Evolutionary conservation across 495 filamentous ascomycete genomes (phyloP).

Genomic region (Barbatosphaeria neglecta): DNA sequence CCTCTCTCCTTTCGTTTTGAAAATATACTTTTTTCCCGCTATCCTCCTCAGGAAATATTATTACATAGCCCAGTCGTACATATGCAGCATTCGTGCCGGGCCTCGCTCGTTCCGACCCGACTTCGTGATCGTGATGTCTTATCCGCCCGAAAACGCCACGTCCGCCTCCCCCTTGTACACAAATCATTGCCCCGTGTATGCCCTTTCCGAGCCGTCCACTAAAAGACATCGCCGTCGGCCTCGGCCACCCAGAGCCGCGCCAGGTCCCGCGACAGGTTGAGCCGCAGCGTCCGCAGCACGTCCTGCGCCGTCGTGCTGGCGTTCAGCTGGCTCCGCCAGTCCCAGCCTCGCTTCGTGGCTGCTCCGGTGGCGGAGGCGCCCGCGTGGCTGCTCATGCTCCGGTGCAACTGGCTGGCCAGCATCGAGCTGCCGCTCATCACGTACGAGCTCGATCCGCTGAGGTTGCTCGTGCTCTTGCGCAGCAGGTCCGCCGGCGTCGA

Average conservation of each 20-base stretch:
- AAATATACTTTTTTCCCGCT: no score
- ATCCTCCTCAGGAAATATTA: no score
- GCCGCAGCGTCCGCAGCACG: conserved; percentile 57
- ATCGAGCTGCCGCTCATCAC: conserved; percentile 57
- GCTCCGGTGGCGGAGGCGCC: conserved; percentile 21
- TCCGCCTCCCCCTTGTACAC: background rate
- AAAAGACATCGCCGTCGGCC: conserved; percentile 28
- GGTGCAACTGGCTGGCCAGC: conserved; percentile 50
- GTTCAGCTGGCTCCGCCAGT: conserved; percentile 62
- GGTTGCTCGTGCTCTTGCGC: conserved; percentile 50
- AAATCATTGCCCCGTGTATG: no score
- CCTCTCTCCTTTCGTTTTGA: no score
- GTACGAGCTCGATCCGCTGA: conserved; percentile 33
- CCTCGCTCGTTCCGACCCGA: no score
- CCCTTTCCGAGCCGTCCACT: background rate
- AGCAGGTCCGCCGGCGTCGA: conserved; percentile 51
- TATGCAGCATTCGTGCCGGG: no score
- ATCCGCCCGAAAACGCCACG: background rate
- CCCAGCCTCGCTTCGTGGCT: conserved; percentile 58
- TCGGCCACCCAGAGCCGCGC: conserved; percentile 50
- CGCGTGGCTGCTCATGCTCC: conserved; percentile 24
- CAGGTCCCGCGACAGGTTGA: conserved; percentile 61
- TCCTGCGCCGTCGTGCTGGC: conserved; percentile 49
- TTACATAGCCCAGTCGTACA: no score
- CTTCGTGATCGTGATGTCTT: no score